Conservation (phyloP, 345 rosid genomes). For the Eutrema yunnanense region DNA sequence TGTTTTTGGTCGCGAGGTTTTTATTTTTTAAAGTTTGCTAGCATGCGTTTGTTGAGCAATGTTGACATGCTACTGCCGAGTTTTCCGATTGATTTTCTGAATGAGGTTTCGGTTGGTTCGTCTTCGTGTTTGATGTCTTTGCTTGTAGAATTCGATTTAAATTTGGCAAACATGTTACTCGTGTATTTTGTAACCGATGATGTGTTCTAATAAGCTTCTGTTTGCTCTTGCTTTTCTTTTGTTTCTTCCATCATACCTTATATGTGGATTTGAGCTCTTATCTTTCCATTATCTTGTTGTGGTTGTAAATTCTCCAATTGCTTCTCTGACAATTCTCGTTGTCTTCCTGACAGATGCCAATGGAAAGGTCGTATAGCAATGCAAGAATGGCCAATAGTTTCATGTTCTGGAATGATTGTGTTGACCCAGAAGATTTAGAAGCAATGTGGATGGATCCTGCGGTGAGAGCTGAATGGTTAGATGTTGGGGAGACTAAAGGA, state of each 20-base stretch:
- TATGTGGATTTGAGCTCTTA: background rate
- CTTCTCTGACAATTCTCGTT: background rate
- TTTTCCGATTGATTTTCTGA: background rate
- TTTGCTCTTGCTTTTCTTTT: background rate
- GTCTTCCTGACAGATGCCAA: slow-evolving; percentile 13
- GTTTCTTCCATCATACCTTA: background rate
- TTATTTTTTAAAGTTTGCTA: too few relatives aligned
- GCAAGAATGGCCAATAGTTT: slow-evolving; percentile 60
- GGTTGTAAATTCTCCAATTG: background rate
- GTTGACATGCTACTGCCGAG: background rate
- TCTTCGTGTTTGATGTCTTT: background rate
- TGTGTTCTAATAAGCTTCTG: background rate
- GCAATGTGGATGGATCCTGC: slow-evolving; percentile 82
- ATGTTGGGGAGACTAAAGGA: slow-evolving; percentile 75
- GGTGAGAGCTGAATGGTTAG: slow-evolving; percentile 74
- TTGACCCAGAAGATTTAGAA: slow-evolving; percentile 56
- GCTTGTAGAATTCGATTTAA: background rate
- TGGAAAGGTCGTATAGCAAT: slow-evolving; percentile 27
- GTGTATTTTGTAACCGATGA: background rate
- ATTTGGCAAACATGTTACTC: background rate
- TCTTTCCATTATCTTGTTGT: background rate
- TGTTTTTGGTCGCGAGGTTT: too few relatives aligned
- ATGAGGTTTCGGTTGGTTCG: background rate
- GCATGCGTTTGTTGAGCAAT: too few relatives aligned
- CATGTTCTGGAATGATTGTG: slow-evolving; percentile 86